Base-by-base conservation (phyloP, 2,329 filamentous ascomycete genomes). In the Bipolaris zeicola region DNA sequence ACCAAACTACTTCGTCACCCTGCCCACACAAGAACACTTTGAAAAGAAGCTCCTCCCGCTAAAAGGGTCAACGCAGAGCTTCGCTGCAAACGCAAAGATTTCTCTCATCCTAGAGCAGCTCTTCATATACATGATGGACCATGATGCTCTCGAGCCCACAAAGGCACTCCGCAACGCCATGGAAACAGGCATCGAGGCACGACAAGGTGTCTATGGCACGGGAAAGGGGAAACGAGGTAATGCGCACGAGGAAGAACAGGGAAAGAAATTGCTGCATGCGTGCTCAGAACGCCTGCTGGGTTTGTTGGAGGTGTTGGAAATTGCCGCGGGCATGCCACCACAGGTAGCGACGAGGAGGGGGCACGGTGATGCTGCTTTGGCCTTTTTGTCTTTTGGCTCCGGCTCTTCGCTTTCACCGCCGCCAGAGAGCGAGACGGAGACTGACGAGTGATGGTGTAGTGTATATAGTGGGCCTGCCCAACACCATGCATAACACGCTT, bases 151-250 rank as follows among this genome's bases (percentile, higher is more conserved):
- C 2, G 36, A 58, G 13, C 50, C 65, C 1, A 73, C 69, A 0
- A 50, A 60, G 2, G 39, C 44, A 2, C 47, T 88, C 14, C 75
- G 76, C 36, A 52, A 70, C 0, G 81, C 83, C 0, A 76, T 85
- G n/a, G 76, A 83, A 57, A 58, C 66, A 16, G 87, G 87, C 0
- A 84, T 88, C 41, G 46, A 74, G 31, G 80, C 77, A 1, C 78
- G 87, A n/a, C 72, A 76, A 6, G 73, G 74, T 0, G 78, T 78
- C 0, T 77, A 73, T 49, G 77, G 70, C 2, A 79, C 79, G 22
- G 79, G 73, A 39, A 79, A 77, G 58, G 81, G 76, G 48, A 82
- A 76, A 63, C 78, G 74, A 57, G 76, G 69, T 0, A 74, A 71
- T 41, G 61, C 61, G 10, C 56, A 63, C 4, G 73, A 74, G 38